Evolutionary conservation across 2,329 filamentous ascomycete genomes (phyloP).

Genomic region (Aureobasidium sp.): DNA sequence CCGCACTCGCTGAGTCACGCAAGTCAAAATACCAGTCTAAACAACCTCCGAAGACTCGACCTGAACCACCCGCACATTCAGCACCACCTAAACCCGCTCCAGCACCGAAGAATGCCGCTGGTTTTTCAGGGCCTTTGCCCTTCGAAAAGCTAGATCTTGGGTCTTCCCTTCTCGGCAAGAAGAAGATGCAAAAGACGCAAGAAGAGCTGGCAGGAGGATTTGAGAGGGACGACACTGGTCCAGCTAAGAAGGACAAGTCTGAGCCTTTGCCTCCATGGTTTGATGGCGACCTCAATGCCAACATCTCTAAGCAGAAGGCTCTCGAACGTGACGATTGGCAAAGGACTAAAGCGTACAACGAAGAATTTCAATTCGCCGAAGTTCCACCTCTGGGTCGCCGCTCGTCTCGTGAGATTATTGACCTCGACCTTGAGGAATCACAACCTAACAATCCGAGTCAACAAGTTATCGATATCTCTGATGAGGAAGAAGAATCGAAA

Average conservation of each 20-base stretch:
- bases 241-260: constrained; percentile 37
- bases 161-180: constrained; percentile 48
- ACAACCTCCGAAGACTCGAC: constrained; percentile 18
- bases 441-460: constrained; percentile 33
- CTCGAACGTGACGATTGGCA: constrained; percentile 44
- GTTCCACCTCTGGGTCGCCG: constrained; percentile 51
- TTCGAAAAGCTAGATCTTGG: constrained; percentile 76
- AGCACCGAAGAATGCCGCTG: constrained; percentile 25
- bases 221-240: constrained; percentile 42
- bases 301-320: constrained; percentile 46
- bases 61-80: neutral
- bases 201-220: constrained; percentile 59
- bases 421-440: constrained; percentile 36
- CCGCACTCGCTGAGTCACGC: constrained; percentile 66
- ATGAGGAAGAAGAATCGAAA: constrained; percentile 22
- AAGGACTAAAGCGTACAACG: constrained; percentile 49
- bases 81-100: constrained; percentile 16
- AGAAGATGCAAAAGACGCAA: constrained; percentile 46
- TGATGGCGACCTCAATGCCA: constrained; percentile 47
- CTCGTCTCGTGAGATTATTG: constrained; percentile 42
- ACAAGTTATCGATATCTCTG: constrained; percentile 36
- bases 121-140: constrained; percentile 73
- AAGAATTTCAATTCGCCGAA: constrained; percentile 49
- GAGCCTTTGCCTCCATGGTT: constrained; percentile 74
- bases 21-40: constrained; percentile 28